Conservation (phyloP, 1,284 basidiomycete species). For the Naganishia sp. region DNA sequence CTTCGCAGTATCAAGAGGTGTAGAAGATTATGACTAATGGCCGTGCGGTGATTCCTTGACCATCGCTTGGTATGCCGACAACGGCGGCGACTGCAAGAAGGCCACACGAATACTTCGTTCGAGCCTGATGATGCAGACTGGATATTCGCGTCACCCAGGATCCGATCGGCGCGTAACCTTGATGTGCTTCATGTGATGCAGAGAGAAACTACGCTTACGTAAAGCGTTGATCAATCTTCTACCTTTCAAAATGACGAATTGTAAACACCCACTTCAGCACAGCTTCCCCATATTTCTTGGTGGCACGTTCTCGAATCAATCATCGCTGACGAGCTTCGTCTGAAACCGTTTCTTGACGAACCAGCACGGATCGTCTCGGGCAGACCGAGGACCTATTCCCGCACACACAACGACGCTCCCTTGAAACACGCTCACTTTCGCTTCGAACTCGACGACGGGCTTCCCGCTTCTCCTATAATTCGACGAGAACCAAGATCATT, state of each 20-base stretch:
- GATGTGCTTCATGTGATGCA: neutral
- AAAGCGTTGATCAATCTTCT: neutral
- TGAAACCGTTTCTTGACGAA: neutral
- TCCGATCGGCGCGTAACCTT: neutral
- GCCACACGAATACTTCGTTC: neutral
- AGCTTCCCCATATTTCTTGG: neutral
- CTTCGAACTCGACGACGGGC: neutral
- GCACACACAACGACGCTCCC: neutral
- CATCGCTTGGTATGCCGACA: neutral
- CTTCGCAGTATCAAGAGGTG: no score
- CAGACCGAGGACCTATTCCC: neutral
- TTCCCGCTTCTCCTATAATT: neutral
- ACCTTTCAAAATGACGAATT: conserved; percentile 9
- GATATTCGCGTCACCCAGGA: neutral
- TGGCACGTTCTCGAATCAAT: neutral
- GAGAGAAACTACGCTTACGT: neutral
- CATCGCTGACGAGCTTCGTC: neutral
- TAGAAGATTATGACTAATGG: no score
- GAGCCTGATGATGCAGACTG: neutral
- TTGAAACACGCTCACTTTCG: conserved; percentile 1
- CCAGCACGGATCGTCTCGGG: no score
- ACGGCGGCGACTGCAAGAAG: neutral
- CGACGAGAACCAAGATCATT: no score
- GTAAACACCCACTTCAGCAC: conserved; percentile 10
- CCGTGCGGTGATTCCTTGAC: no score